Evolutionary conservation across 495 filamentous ascomycete genomes (phyloP).

Genomic region (Parathielavia appendiculata): DNA sequence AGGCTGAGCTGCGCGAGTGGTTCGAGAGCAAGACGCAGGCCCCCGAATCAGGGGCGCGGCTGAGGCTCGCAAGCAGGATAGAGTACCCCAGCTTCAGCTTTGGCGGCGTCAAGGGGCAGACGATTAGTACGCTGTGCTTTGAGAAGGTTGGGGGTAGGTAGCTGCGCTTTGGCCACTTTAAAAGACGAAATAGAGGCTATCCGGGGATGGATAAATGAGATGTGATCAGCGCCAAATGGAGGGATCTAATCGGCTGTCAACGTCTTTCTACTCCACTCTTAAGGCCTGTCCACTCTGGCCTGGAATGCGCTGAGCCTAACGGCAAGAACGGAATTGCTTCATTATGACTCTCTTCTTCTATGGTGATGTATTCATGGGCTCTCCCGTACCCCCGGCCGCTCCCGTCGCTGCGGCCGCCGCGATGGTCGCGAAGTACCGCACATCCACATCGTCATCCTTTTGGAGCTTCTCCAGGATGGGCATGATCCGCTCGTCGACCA

Average conservation of each 20-base stretch:
- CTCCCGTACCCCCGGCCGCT: slow-evolving; percentile 37
- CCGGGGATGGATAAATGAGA: not conserved
- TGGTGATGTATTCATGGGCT: slow-evolving; percentile 57
- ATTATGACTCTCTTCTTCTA: slow-evolving; percentile 39
- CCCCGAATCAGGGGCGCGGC: slow-evolving; percentile 9
- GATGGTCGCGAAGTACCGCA: slow-evolving; percentile 81
- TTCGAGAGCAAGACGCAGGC: slow-evolving; percentile 46
- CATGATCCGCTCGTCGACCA: slow-evolving; percentile 82
- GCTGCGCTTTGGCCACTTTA: not conserved
- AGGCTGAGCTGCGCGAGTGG: slow-evolving; percentile 74
- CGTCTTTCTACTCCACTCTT: not conserved
- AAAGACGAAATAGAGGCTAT: not conserved
- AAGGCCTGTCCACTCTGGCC: not conserved
- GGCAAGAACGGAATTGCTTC: slow-evolving; percentile 26
- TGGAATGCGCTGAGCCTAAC: not conserved
- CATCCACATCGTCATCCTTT: slow-evolving; percentile 95
- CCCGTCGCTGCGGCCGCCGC: slow-evolving; percentile 38
- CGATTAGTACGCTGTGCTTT: slow-evolving; percentile 79
- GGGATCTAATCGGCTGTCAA: not conserved
- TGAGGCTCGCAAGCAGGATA: slow-evolving; percentile 56
- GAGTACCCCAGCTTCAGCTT: slow-evolving; percentile 81
- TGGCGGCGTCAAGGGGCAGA: slow-evolving; percentile 79
- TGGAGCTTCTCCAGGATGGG: slow-evolving; percentile 91
- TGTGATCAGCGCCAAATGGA: too few relatives aligned
- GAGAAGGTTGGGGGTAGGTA: slow-evolving; percentile 32